phyloP scores from a whole-genome alignment of 208 protist species.

The Acanthamoeba culbertsoni region DNA sequence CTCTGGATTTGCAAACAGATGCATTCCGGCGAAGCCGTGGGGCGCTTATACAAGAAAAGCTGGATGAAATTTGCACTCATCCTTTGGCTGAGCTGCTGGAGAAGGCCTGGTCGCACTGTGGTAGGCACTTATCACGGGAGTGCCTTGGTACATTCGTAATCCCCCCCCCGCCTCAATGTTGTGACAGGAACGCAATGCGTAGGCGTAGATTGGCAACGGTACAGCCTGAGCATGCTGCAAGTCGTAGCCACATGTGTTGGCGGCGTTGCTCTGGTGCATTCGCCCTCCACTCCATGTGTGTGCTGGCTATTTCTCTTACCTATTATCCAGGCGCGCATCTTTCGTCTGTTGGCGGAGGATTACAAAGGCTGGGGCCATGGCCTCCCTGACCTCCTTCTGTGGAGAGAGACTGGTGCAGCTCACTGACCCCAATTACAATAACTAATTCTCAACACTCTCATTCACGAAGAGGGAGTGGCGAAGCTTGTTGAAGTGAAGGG shows the following conservation, averaged over 20 bases:
- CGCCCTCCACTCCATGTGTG: background rate
- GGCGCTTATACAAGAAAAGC: background rate
- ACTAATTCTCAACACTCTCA: background rate
- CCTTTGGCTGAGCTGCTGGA: background rate
- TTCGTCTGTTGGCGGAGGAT: background rate
- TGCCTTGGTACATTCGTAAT: background rate
- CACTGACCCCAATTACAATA: background rate
- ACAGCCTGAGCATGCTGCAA: background rate
- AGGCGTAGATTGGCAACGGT: background rate
- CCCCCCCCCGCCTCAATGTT: background rate
- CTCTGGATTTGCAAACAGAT: background rate
- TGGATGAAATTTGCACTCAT: background rate
- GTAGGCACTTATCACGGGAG: background rate
- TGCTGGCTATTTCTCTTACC: background rate
- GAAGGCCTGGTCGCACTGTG: background rate
- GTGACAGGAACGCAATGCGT: background rate
- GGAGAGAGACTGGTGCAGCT: background rate
- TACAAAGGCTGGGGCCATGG: slow-evolving; percentile 42
- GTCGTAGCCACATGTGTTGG: background rate
- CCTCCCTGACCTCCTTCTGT: slow-evolving; percentile 22
- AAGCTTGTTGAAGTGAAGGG: slow-evolving; percentile 36
- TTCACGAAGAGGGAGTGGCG: background rate
- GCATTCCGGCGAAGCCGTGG: background rate
- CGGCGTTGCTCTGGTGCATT: background rate
- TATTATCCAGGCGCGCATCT: background rate